A percentile compares a stretch with the other conserved stretches of the same genome.
phyloP scores from a whole-genome alignment of 352 stramenopile species.

The Globisporangium ultimum region DNA sequence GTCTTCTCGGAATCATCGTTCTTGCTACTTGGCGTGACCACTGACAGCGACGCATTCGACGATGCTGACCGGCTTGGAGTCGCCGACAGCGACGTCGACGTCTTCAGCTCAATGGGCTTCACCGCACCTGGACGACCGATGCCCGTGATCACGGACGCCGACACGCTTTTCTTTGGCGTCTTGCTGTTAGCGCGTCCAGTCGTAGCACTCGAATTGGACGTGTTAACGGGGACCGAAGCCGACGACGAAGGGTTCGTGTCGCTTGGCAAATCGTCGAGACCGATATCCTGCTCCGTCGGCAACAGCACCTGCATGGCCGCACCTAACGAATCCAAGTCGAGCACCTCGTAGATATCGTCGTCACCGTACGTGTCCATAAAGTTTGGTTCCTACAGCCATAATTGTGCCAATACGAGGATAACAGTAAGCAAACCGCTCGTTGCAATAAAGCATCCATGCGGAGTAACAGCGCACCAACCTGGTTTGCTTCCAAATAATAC shows the following conservation, averaged over 20 bases:
- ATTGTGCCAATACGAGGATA: not conserved
- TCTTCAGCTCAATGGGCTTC: slow-evolving; percentile 81
- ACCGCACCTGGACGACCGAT: slow-evolving; percentile 71
- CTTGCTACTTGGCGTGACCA: slow-evolving; percentile 39
- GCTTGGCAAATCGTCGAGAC: slow-evolving; percentile 43
- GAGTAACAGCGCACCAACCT: slow-evolving; percentile 17
- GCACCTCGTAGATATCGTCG: slow-evolving; percentile 94
- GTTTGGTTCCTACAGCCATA: slow-evolving; percentile 71
- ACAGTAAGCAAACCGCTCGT: not conserved
- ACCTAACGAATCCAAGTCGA: slow-evolving; percentile 92
- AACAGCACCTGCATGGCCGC: slow-evolving; percentile 68
- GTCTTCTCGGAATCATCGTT: slow-evolving; percentile 41
- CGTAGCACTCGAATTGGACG: slow-evolving; percentile 7
- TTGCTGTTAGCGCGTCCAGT: slow-evolving; percentile 29
- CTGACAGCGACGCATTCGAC: slow-evolving; percentile 13
- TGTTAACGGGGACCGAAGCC: not conserved
- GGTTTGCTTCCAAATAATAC: slow-evolving; percentile 96
- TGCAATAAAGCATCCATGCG: not conserved
- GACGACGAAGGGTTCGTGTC: slow-evolving; percentile 12
- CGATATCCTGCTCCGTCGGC: slow-evolving; percentile 69
- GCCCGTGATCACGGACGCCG: slow-evolving; percentile 54
- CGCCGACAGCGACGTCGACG: slow-evolving; percentile 41
- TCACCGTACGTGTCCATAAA: slow-evolving; percentile 91
- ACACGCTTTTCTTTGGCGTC: slow-evolving; percentile 67
- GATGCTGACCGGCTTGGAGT: slow-evolving; percentile 45